Evolutionary conservation across 225 moss, liverwort and hornwort genomes (phyloP).

Genomic region (Physcomitrellopsis africana): DNA sequence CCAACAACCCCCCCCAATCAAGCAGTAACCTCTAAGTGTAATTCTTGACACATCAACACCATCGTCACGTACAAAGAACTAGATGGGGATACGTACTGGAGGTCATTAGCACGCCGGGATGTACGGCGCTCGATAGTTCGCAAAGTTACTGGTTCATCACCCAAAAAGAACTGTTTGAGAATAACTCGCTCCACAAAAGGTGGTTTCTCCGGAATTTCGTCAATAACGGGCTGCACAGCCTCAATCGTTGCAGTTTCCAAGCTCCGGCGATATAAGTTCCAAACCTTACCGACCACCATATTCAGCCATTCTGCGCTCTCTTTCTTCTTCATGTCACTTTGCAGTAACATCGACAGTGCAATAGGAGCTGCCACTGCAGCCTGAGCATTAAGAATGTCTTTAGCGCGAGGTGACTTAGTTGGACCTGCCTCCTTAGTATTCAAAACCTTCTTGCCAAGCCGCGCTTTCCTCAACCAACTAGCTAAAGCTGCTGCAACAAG

Average conservation of each 20-base stretch:
- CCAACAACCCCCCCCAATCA: no score
- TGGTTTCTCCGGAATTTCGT: slow-evolving; percentile 88
- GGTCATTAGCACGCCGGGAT: slow-evolving; percentile 94
- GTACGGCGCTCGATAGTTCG: slow-evolving; percentile 93
- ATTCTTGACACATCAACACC: background rate
- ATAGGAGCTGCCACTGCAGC: slow-evolving; percentile 71
- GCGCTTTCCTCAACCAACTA: slow-evolving; percentile 56
- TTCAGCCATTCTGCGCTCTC: slow-evolving; percentile 99
- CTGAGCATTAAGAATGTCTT: slow-evolving; percentile 36
- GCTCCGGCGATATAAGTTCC: slow-evolving; percentile 88
- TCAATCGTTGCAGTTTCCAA: slow-evolving; percentile 66
- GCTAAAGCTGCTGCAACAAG: slow-evolving; percentile 48
- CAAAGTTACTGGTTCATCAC: slow-evolving; percentile 86
- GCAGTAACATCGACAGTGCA: slow-evolving; percentile 79
- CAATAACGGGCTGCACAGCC: slow-evolving; percentile 87
- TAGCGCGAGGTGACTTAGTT: slow-evolving; percentile 28
- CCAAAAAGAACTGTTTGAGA: slow-evolving; percentile 77
- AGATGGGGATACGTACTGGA: slow-evolving; percentile 62
- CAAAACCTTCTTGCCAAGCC: slow-evolving; percentile 33
- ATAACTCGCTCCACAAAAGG: slow-evolving; percentile 73
- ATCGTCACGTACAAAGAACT: slow-evolving; percentile 15
- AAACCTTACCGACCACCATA: slow-evolving; percentile 92
- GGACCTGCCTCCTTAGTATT: slow-evolving; percentile 28
- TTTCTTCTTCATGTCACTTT: slow-evolving; percentile 76
- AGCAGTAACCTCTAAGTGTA: background rate